A percentile compares a stretch with the other conserved stretches of the same genome.
phyloP scores from a whole-genome alignment of 257 asterid species.

The Sherardia arvensis region DNA sequence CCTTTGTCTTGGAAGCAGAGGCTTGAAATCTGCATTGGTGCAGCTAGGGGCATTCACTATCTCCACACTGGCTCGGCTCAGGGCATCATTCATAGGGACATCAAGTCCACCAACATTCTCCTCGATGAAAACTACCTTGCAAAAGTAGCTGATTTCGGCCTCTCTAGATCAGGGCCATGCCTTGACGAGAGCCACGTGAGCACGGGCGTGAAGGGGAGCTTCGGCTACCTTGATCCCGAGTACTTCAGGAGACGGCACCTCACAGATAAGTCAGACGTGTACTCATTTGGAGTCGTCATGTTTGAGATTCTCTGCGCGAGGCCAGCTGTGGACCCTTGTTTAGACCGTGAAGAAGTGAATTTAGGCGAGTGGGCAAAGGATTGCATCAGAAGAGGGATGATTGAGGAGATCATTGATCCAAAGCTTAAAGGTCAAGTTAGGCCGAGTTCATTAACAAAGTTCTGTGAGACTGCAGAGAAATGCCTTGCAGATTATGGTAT shows the following conservation, averaged over 20 bases:
- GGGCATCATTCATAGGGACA: slow-evolving; percentile 17
- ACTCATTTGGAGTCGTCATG: slow-evolving; percentile 8
- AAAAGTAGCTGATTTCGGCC: slow-evolving; percentile 12
- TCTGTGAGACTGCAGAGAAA: slow-evolving; percentile 8
- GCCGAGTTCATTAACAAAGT: slow-evolving; percentile 2
- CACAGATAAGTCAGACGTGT: slow-evolving; percentile 10
- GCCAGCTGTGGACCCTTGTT: slow-evolving; percentile 4
- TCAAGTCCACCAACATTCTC: slow-evolving; percentile 18
- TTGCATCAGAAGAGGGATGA: slow-evolving; percentile 3
- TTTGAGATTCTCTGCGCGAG: slow-evolving; percentile 12
- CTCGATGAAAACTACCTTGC: slow-evolving; percentile 13
- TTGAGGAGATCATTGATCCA: slow-evolving; percentile 9
- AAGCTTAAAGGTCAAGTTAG: slow-evolving; percentile 6
- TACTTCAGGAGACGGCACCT: slow-evolving; percentile 12
- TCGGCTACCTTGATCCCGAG: slow-evolving; percentile 13
- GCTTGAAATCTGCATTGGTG: slow-evolving; percentile 18
- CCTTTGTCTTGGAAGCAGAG: slow-evolving; percentile 17
- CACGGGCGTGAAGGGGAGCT: slow-evolving; percentile 14
- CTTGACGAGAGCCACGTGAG: slow-evolving; percentile 11
- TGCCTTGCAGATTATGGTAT: slow-evolving; percentile 9
- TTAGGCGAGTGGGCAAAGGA: slow-evolving; percentile 11
- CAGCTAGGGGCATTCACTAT: slow-evolving; percentile 19
- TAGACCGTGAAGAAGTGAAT: slow-evolving; percentile 6
- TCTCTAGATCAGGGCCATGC: slow-evolving; percentile 11
- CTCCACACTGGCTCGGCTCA: slow-evolving; percentile 15